These are phyloP conservation scores for Leccinum subrobustum DNA, from an alignment of 1,284 basidiomycete species.

Conservation along the genomic window DNA sequence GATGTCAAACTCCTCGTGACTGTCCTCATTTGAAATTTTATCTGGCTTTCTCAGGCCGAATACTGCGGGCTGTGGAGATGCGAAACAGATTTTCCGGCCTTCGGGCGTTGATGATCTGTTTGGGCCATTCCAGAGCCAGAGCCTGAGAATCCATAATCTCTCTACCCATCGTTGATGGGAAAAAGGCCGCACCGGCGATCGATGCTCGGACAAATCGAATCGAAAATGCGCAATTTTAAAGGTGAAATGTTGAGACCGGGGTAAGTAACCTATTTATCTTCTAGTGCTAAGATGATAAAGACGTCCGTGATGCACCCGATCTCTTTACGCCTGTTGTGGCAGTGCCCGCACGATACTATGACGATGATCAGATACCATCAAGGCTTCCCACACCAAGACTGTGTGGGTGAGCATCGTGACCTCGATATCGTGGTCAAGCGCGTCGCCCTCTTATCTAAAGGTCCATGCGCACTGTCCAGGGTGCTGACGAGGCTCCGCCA, in stretches of 20 bases:
- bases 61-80: conserved; percentile 26
- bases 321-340: too few species aligned
- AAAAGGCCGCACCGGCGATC: too few species aligned
- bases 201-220: not conserved
- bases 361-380: not conserved
- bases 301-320: too few species aligned
- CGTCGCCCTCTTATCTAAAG: not conserved
- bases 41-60: conserved; percentile 25
- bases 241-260: not conserved
- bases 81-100: conserved; percentile 24
- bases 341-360: too few species aligned
- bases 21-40: conserved; percentile 12
- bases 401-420: not conserved
- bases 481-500: too few species aligned
- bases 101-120: conserved; percentile 15
- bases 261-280: not conserved
- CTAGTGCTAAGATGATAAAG: too few species aligned
- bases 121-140: conserved; percentile 8
- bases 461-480: not conserved
- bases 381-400: not conserved
- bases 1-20: conserved; percentile 21
- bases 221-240: not conserved
- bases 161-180: not conserved
- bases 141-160: not conserved
- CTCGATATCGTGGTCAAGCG: not conserved